These are phyloP conservation scores for Malassezia obtusa DNA, from an alignment of 1,284 basidiomycete species.

Conservation along the genomic window DNA sequence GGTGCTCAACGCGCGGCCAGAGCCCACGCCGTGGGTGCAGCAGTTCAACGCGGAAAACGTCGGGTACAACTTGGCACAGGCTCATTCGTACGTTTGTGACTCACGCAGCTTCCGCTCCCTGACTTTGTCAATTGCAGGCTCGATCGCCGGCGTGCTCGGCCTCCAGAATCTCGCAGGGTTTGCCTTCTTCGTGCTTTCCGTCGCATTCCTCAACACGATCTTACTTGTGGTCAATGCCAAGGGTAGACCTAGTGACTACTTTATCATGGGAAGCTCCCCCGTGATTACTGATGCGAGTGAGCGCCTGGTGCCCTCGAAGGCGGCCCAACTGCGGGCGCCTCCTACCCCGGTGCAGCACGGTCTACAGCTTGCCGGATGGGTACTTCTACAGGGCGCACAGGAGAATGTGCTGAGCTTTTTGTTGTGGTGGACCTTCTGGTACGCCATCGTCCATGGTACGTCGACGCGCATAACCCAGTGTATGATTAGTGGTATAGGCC, in stretches of 20 bases:
- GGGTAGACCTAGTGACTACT: constrained; percentile 19
- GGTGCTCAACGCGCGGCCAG: neutral
- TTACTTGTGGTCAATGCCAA: constrained; percentile 28
- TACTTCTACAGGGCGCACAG: constrained; percentile 18
- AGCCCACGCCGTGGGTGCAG: constrained; percentile 10
- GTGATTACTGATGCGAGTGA: constrained; percentile 5
- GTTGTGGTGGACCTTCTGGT: constrained; percentile 47
- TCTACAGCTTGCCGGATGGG: constrained; percentile 6
- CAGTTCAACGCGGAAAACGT: constrained; percentile 3
- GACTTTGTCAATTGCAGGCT: constrained; percentile 33
- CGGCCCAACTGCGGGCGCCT: constrained; percentile 9
- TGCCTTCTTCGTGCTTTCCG: constrained; percentile 31
- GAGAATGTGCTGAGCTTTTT: constrained; percentile 42
- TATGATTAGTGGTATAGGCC: constrained; percentile 10
- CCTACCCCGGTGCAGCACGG: neutral
- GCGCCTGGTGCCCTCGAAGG: constrained; percentile 6
- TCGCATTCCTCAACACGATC: constrained; percentile 29
- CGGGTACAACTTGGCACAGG: constrained; percentile 5
- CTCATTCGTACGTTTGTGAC: constrained; percentile 5
- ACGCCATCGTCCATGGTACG: constrained; percentile 42
- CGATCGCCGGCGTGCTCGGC: constrained; percentile 37
- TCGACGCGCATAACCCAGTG: constrained; percentile 4
- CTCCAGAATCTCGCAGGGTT: constrained; percentile 40
- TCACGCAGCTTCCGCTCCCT: constrained; percentile 33
- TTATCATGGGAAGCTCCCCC: constrained; percentile 22